Base-by-base conservation (phyloP, 345 rosid genomes). In the Boechera stricta region DNA sequence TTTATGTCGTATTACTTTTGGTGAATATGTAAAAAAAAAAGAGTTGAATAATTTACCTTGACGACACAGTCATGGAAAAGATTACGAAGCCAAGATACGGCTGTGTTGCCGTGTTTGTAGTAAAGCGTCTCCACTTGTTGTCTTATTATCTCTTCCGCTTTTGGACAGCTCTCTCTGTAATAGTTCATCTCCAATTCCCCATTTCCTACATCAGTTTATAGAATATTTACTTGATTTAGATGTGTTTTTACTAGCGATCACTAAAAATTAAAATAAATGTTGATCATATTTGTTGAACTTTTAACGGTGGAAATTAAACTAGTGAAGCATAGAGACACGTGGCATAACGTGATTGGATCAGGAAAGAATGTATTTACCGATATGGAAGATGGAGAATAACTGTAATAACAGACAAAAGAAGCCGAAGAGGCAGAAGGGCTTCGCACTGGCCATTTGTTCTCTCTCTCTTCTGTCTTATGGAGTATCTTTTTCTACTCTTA, bases 71-170 rank as follows among this genome's bases (percentile, higher is more conserved):
- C 97, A 54, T 92, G 97, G 82, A 94, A 94, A 82, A 94, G 92
- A 83, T 91, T 94, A 55, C 97, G 85, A 70, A 92, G 84, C 98
- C 95, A 94, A 5, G 97, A 90, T 29, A 94, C 88, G 11, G 97
- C 95, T 0, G 97, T 92, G 75, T 94, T 94, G 64, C 97, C 95
- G 59, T 92, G 95, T 52, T 86, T 80, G n/a, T 86, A 36, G 74
- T 91, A 91, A 33, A 94, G 89, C 1, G 69, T 79, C 58, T 57
- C 74, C 53, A 94, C 97, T 76, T 90, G 82, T 67, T 84, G 83
- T 72, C 86, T 88, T 79, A 91, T 82, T 59, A 91, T 87, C 32
- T 87, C 94, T 79, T 94, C 98, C 51, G 97, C 97, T 65, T 85
- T 84, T 6, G 95, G 92, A 67, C 95, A 92, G 64, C 87, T 91